Conservation (phyloP, 2,329 filamentous ascomycete species). For the Talaromyces funiculosus region DNA sequence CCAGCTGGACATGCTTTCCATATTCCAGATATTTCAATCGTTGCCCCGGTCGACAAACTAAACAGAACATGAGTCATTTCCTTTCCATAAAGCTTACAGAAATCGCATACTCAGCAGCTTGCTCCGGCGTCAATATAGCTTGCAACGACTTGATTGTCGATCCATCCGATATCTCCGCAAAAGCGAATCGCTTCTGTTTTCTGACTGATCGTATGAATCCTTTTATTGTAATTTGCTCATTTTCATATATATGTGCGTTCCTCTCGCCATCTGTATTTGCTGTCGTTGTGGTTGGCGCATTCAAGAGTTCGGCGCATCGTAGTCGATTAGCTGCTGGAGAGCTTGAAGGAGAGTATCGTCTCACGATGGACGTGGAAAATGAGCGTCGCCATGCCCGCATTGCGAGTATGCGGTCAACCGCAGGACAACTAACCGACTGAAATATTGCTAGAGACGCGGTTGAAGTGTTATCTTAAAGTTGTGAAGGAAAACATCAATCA, state of each 20-base stretch:
- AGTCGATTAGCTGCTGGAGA: conserved; percentile 18
- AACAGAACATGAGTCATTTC: not conserved
- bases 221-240: conserved; percentile 53
- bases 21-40: conserved; percentile 68
- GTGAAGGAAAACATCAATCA: not conserved
- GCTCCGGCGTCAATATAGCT: conserved; percentile 66
- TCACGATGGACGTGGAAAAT: conserved; percentile 31
- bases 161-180: conserved; percentile 82
- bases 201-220: conserved; percentile 81
- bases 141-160: conserved; percentile 75
- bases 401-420: conserved; percentile 13
- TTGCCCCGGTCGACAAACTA: conserved; percentile 75
- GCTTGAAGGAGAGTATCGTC: conserved; percentile 25
- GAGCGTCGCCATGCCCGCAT: conserved; percentile 39
- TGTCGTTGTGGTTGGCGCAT: conserved; percentile 20
- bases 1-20: conserved; percentile 67
- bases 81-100: not conserved
- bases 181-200: conserved; percentile 76
- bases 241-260: conserved; percentile 27
- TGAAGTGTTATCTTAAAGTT: not conserved
- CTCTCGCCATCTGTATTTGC: not conserved
- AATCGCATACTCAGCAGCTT: conserved; percentile 63
- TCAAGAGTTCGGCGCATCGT: conserved; percentile 37
- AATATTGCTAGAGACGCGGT: not conserved
- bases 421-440: not conserved